Conservation (phyloP, 2,329 filamentous ascomycete genomes). For the Sphaerulina musiva region DNA sequence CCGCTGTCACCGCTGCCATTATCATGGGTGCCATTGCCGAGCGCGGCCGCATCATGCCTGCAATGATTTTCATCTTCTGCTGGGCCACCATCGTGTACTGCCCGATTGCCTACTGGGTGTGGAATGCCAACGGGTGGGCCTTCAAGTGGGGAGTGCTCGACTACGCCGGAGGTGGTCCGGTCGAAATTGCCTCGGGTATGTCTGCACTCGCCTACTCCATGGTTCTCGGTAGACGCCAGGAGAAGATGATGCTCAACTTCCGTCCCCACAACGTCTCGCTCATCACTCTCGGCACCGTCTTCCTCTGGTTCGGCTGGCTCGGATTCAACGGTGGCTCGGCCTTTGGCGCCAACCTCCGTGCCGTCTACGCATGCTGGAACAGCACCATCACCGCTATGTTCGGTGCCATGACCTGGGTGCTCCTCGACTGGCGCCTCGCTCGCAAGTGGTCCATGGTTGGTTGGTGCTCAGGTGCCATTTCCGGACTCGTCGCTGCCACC, state of each 20-base stretch:
- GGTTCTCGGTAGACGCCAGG: slow-evolving; percentile 91
- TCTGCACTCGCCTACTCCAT: slow-evolving; percentile 91
- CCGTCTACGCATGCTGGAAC: slow-evolving; percentile 97
- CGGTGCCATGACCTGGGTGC: slow-evolving; percentile 83
- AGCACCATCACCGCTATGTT: slow-evolving; percentile 90
- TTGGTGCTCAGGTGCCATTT: slow-evolving; percentile 84
- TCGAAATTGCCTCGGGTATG: slow-evolving; percentile 92
- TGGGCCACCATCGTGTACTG: slow-evolving; percentile 98
- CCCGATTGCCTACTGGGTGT: slow-evolving; percentile 91
- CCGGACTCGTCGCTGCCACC: slow-evolving; percentile 80
- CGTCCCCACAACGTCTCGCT: slow-evolving; percentile 97
- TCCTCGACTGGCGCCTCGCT: slow-evolving; percentile 91
- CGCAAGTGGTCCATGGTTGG: slow-evolving; percentile 93
- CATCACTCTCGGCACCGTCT: slow-evolving; percentile 87
- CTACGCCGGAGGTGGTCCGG: slow-evolving; percentile 91
- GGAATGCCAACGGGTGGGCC: slow-evolving; percentile 91
- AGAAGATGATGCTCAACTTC: slow-evolving; percentile 99
- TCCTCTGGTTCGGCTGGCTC: slow-evolving; percentile 98
- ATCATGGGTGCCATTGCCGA: slow-evolving; percentile 88
- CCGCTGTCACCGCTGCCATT: slow-evolving; percentile 83
- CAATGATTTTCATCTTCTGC: slow-evolving; percentile 91
- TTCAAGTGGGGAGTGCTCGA: slow-evolving; percentile 88
- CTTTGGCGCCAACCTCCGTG: slow-evolving; percentile 72
- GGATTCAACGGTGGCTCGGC: slow-evolving; percentile 98
- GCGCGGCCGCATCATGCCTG: slow-evolving; percentile 83